A percentile compares a stretch with the other conserved stretches of the same genome.
Conservation (phyloP, 306 rosid genomes). For the Rosa chinensis region DNA sequence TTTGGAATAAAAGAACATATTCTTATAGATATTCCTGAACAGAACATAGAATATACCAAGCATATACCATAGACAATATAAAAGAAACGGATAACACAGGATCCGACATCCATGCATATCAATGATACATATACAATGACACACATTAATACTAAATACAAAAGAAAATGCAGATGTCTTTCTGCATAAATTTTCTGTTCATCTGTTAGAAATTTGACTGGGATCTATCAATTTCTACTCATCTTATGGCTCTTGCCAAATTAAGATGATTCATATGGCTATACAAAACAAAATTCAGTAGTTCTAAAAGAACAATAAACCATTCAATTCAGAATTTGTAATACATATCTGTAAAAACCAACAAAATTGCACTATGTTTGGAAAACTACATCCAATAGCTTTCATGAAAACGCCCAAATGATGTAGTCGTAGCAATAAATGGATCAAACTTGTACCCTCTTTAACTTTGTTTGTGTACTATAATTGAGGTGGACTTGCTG, state of each 20-base stretch:
- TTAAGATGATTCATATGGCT: neutral
- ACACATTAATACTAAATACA: neutral
- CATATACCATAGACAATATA: no score
- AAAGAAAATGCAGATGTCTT: neutral
- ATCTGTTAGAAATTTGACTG: no score
- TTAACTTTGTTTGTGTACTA: neutral
- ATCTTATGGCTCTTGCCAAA: neutral
- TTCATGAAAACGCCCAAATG: neutral
- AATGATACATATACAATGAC: neutral
- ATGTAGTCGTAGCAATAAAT: neutral
- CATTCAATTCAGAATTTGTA: neutral
- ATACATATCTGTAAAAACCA: neutral
- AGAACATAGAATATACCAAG: neutral
- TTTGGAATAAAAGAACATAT: neutral
- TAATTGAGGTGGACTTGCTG: no score
- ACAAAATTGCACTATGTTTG: neutral
- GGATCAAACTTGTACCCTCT: neutral
- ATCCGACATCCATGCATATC: no score
- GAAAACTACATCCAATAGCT: neutral
- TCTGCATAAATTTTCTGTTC: neutral
- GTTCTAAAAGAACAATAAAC: neutral
- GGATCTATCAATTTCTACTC: no score
- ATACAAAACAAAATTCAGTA: neutral
- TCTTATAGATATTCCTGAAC: neutral
- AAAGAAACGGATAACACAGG: no score